Percentiles rank a stretch among this genome's conserved stretches.
Evolutionary conservation across 148 eudicot species (phyloP).

Genomic region (Diospyros lotus): DNA sequence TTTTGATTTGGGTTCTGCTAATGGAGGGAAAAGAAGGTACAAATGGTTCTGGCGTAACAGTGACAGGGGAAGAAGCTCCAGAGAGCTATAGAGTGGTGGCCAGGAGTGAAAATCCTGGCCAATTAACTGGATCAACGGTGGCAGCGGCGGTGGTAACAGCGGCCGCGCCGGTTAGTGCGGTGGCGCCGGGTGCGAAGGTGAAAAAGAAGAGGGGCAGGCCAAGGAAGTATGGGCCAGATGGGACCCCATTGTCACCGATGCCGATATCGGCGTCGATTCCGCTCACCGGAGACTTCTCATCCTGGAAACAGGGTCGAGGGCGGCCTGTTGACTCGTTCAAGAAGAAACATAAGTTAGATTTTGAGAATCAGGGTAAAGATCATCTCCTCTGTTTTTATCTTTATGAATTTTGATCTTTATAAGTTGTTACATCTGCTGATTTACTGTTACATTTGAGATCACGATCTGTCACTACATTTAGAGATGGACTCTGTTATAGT

Average conservation of each 20-base stretch:
- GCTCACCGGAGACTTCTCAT: slow-evolving; percentile 67
- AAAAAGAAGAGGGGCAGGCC: slow-evolving; percentile 89
- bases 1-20: slow-evolving; percentile 17
- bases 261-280: slow-evolving; percentile 96
- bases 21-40: slow-evolving; percentile 69
- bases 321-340: slow-evolving; percentile 47
- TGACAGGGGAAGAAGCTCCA: slow-evolving; percentile 41
- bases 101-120: slow-evolving; percentile 39
- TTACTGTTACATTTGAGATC: slow-evolving; percentile 1
- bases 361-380: slow-evolving; percentile 47
- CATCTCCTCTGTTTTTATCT: background rate
- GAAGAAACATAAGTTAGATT: slow-evolving; percentile 65
- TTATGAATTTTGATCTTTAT: too few relatives aligned
- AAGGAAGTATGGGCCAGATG: slow-evolving; percentile 78
- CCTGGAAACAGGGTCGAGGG: slow-evolving; percentile 59
- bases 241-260: slow-evolving; percentile 78
- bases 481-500: background rate
- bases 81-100: slow-evolving; percentile 37
- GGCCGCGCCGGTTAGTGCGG: slow-evolving; percentile 32
- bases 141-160: slow-evolving; percentile 23
- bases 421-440: background rate
- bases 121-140: slow-evolving; percentile 34
- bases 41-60: slow-evolving; percentile 38
- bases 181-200: slow-evolving; percentile 20
- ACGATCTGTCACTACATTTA: slow-evolving; percentile 2